Evolutionary conservation across 495 filamentous ascomycete species (phyloP).

Genomic region (Cercophora scortea): DNA sequence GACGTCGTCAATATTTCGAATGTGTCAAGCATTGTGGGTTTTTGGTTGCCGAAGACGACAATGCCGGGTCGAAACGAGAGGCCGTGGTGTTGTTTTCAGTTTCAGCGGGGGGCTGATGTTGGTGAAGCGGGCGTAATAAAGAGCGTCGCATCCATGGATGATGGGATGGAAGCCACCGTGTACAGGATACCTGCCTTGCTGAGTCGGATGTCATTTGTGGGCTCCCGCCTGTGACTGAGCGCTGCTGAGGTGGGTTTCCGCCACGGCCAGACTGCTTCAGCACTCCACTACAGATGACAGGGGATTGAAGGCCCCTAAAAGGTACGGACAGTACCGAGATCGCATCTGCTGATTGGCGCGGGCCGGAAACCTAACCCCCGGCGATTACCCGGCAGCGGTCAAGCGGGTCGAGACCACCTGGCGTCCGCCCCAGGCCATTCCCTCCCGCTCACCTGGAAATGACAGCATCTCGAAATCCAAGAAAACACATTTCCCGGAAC

Average conservation of each 20-base stretch:
- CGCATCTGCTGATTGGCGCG: slow-evolving; percentile 6
- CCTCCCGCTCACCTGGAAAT: no score
- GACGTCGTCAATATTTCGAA: slow-evolving; percentile 96
- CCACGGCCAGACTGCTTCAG: background rate
- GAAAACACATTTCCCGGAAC: slow-evolving; percentile 33
- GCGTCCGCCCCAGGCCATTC: no score
- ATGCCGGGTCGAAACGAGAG: no score
- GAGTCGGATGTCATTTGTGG: no score
- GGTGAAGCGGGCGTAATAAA: no score
- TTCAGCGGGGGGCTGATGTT: no score
- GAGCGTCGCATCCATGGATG: no score
- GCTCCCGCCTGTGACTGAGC: no score
- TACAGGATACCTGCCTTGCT: no score
- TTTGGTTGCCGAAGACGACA: background rate
- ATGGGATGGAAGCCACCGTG: no score
- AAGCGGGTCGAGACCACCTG: background rate
- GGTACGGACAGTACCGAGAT: background rate
- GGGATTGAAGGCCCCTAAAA: background rate
- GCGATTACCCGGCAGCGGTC: slow-evolving; percentile 12
- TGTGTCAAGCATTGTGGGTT: slow-evolving; percentile 69
- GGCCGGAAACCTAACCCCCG: slow-evolving; percentile 5
- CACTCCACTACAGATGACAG: background rate
- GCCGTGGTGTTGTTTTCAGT: no score
- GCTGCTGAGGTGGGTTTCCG: no score
- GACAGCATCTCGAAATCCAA: slow-evolving; percentile 19